phyloP scores from a whole-genome alignment of 371 early-diverging fungal species.

The Syncephalastrum racemosum region DNA sequence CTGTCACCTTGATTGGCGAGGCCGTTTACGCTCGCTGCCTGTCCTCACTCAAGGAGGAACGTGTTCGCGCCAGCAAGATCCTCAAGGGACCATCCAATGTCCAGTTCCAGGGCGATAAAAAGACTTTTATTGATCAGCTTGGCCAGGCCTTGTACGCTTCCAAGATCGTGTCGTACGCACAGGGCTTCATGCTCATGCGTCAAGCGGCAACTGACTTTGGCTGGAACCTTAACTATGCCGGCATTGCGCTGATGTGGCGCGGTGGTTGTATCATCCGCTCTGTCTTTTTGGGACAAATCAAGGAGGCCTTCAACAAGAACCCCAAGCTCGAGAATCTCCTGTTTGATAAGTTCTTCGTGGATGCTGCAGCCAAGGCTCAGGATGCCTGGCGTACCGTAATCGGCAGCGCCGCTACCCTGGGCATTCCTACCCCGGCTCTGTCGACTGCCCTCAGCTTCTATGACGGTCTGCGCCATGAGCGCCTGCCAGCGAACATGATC shows the following conservation, averaged over 20 bases:
- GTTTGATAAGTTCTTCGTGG: conserved; percentile 93
- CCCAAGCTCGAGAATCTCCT: conserved; percentile 85
- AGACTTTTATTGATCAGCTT: conserved; percentile 81
- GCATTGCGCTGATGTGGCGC: conserved; percentile 98
- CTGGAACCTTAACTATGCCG: conserved; percentile 96
- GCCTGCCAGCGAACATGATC: conserved; percentile 94
- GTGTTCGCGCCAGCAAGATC: conserved; percentile 85
- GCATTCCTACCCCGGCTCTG: conserved; percentile 93
- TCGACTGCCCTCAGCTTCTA: conserved; percentile 94
- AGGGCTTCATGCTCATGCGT: conserved; percentile 99
- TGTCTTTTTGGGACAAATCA: conserved; percentile 95
- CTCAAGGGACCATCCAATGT: conserved; percentile 71
- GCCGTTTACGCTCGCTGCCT: conserved; percentile 98
- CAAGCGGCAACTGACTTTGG: conserved; percentile 89
- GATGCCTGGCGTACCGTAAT: conserved; percentile 91
- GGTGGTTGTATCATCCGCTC: conserved; percentile 99
- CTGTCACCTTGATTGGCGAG: conserved; percentile 96
- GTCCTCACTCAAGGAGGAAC: conserved; percentile 93
- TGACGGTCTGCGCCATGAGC: conserved; percentile 92
- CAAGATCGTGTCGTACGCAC: conserved; percentile 98
- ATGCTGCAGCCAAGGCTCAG: conserved; percentile 82
- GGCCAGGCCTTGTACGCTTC: conserved; percentile 94
- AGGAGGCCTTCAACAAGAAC: conserved; percentile 87
- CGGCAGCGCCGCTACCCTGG: conserved; percentile 76
- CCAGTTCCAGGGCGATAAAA: conserved; percentile 79